Evolutionary conservation across 2,329 filamentous ascomycete species (phyloP), one percentile per base, ranked within the genome.

Genomic region (Hymenoscyphus infarciens): DNA sequence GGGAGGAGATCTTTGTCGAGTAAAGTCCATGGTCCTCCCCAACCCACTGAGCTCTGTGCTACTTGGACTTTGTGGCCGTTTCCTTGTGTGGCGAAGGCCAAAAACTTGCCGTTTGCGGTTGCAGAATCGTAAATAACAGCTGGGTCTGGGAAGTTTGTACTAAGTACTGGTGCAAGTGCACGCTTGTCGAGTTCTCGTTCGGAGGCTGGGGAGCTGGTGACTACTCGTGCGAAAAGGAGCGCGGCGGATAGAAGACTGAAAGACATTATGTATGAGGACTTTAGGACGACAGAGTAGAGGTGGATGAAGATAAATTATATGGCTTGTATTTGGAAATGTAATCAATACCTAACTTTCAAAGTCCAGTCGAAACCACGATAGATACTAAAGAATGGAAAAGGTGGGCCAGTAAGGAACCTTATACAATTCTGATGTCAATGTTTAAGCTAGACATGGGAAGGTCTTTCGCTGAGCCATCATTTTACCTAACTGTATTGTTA

Each of bases 41-140:
- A 49, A 2, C 82, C 82, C 2, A 69, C 76, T 6, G 59, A 15
- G 3, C 60, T 61, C 2, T 45, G 52, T 1, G 85, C 85, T 3
- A 83, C 77, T 67, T 86, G 85, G 5, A 87, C 76, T 61, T 82
- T 76, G 22, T 78, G 75, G 56, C 77, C 80, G 61, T 79, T 80
- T 59, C 77, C 77, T 57, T 79, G 80, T 1, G 83, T 86, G 3
- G 79, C 83, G 71, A 86, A 87, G 7, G 84, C 81, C 67, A 87
- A 84, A 78, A 81, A 87, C 1, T 74, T 76, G 7, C 78, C 80
- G 65, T 81, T 76, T 22, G 42, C 7, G 19, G 42, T 25, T 49
- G 7, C 42, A 3, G 74, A 61, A 39, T 75, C 77, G 67, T 80
- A 72, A 56, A 87, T 69, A 57, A 87, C 77, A 13, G 78, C 74